Conservation (phyloP, 768 basidiomycete species). For the Leccinellum albellum region DNA sequence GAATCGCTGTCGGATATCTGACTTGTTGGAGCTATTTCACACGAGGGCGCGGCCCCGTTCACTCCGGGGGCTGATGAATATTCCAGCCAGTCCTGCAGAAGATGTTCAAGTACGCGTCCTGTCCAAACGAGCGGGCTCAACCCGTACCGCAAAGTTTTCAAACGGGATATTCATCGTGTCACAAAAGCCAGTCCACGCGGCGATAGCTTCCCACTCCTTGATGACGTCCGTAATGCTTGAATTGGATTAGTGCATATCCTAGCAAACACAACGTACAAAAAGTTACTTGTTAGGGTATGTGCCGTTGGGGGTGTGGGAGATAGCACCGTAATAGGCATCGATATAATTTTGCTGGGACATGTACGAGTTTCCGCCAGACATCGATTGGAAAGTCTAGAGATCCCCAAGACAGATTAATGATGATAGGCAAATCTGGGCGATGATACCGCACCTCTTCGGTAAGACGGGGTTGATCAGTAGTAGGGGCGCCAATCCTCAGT, state of each 20-base stretch:
- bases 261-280: not conserved
- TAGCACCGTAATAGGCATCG: conserved; percentile 18
- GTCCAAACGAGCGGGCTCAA: not conserved
- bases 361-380: conserved; percentile 17
- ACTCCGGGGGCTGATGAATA: conserved; percentile 19
- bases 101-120: not conserved
- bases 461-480: conserved; percentile 15
- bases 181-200: conserved; percentile 22
- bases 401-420: not conserved
- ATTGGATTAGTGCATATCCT: not conserved
- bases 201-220: conserved; percentile 16
- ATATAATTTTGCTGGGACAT: conserved; percentile 24
- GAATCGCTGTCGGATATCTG: conserved; percentile 19
- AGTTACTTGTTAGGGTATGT: conserved; percentile 15
- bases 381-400: conserved; percentile 14
- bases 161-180: conserved; percentile 21
- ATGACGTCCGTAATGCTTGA: conserved; percentile 6
- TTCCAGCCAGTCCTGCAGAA: conserved; percentile 22
- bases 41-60: conserved; percentile 16
- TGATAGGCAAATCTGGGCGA: not conserved
- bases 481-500: conserved; percentile 5
- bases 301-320: conserved; percentile 18
- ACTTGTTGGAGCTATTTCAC: conserved; percentile 4
- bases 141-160: conserved; percentile 16
- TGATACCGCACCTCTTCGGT: conserved; percentile 9